Evolutionary conservation across 345 rosid species (phyloP), one percentile per base, ranked within the genome.

Genomic region (Euclidium syriacum): DNA sequence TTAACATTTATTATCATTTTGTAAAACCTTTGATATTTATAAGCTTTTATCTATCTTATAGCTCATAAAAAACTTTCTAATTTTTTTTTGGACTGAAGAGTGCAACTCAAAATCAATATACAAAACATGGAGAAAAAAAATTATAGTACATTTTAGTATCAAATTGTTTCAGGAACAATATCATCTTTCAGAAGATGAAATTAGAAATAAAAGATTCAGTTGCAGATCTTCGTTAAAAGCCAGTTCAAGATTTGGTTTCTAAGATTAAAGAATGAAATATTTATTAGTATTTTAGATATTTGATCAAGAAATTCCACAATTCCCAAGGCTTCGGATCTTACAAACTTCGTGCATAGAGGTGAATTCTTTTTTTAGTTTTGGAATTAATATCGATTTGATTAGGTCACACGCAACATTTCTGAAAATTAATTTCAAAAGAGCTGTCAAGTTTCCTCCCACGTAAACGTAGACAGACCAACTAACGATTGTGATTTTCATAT

Each of bases 381-480:
- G 29, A 48, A 58, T 56, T 11, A 30, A 50, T 35, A 39, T 50
- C 54, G 36, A 53, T 19, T 42, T 53, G 62, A 69, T 44, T 69
- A 69, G 35, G 50, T 19, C 14, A 62, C 18, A 69, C 50, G 62
- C 62, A 69, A 61, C 62, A 9, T 52, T 32, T 34, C 1, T 9
- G 20, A 26, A 52, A 60, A 43, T 15, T 46, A 27, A 30, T 17
- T 11, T 35, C 16, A 23, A 47, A 62, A 40, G 53, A 55, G 51
- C 9, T 48, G 70, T 71, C 75, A 48, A 52, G 64, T 70, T 55
- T 62, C 44, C 35, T 23, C 58, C 64, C 69, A 70, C 75, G 64
- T 71, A 62, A 54, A 52, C 26, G 52, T 63, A 39, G 70, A 70
- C 64, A 70, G 29, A 55, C 64, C 23, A 70, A 63, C 75, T 59